These are phyloP conservation scores for Funneliformis caledonium DNA, from an alignment of 371 early-diverging fungal species.

Conservation along the genomic window DNA sequence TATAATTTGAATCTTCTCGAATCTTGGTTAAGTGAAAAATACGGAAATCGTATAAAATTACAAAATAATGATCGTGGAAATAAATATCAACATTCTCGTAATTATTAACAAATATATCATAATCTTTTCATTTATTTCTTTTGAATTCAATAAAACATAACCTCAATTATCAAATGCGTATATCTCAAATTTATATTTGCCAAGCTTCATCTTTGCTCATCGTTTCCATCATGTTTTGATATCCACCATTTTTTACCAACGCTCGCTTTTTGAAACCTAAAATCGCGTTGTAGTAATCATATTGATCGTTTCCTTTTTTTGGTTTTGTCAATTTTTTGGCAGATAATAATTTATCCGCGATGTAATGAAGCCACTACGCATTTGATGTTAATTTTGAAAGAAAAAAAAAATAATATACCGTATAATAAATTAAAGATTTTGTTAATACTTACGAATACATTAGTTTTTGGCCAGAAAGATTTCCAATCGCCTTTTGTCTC, in stretches of 20 bases:
- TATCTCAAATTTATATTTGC: not conserved
- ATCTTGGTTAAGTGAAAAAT: slow-evolving; percentile 40
- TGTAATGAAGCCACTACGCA: slow-evolving; percentile 30
- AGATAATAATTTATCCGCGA: slow-evolving; percentile 22
- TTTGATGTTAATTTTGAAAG: not conserved
- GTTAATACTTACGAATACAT: slow-evolving; percentile 32
- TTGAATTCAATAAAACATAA: no score
- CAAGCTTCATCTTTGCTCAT: slow-evolving; percentile 20
- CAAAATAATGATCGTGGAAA: not conserved
- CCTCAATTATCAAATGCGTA: no score
- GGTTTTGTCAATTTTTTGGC: not conserved
- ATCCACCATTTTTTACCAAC: slow-evolving; percentile 11
- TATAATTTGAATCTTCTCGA: slow-evolving; percentile 37
- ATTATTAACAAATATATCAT: no score
- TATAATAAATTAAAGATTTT: not conserved
- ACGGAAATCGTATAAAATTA: slow-evolving; percentile 25
- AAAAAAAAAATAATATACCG: not conserved
- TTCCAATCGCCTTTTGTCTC: slow-evolving; percentile 34
- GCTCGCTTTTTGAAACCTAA: not conserved
- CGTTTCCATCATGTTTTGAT: slow-evolving; percentile 4
- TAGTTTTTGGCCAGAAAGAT: slow-evolving; percentile 32
- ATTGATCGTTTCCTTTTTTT: not conserved
- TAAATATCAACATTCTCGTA: no score
- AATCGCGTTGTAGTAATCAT: slow-evolving; percentile 17
- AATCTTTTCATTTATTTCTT: no score